These are phyloP conservation scores for Chrysanthemum lavandulifolium DNA, from an alignment of 129 eudicot species.

Conservation along the genomic window DNA sequence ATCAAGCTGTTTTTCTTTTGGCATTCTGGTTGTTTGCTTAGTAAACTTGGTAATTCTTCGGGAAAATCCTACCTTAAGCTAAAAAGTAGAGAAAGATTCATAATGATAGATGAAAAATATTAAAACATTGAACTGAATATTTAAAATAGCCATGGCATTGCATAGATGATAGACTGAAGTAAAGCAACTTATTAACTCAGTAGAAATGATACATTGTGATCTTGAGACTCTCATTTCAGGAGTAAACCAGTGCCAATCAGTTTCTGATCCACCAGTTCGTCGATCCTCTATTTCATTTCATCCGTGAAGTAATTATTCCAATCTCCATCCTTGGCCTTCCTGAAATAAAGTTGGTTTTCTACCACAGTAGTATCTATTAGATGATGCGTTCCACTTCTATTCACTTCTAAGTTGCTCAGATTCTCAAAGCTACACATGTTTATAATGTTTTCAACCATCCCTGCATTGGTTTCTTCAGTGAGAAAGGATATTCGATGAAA, in stretches of 20 bases:
- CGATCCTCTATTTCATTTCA: slow-evolving; percentile 16
- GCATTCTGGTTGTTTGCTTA: too few species aligned
- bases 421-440: slow-evolving; percentile 17
- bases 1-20: too few species aligned
- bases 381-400: slow-evolving; percentile 8
- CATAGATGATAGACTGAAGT: background rate
- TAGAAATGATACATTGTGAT: background rate
- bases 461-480: too few species aligned
- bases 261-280: slow-evolving; percentile 9
- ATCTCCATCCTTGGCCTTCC: slow-evolving; percentile 23
- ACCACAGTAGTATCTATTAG: background rate
- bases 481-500: too few species aligned
- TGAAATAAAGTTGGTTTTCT: slow-evolving; percentile 7
- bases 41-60: too few species aligned
- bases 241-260: slow-evolving; percentile 15
- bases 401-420: slow-evolving; percentile 18
- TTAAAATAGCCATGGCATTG: background rate
- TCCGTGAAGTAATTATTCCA: slow-evolving; percentile 18
- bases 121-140: background rate
- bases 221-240: background rate
- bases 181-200: background rate
- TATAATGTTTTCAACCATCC: background rate
- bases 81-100: too few species aligned
- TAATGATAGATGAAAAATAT: background rate
- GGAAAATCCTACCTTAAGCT: too few species aligned